These are phyloP conservation scores for Nicotiana attenuata DNA, from an alignment of 257 asterid genomes.

Conservation along the genomic window DNA sequence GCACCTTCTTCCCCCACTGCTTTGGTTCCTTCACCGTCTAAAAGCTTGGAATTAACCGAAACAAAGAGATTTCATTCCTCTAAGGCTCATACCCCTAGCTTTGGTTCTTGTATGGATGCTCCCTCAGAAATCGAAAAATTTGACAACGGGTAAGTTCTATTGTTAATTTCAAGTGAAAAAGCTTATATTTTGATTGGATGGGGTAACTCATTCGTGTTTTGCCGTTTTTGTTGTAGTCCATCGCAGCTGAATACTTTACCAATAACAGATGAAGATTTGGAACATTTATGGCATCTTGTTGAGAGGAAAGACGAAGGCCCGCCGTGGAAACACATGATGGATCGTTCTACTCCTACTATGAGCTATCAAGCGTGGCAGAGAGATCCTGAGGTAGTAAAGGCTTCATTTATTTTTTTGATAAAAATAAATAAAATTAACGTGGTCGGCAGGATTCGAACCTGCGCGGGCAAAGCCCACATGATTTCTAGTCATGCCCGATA, in stretches of 20 bases:
- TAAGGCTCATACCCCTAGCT: conserved; percentile 5
- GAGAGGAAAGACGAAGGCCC: conserved; percentile 89
- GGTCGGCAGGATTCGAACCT: conserved; percentile 99
- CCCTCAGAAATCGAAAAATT: conserved; percentile 1
- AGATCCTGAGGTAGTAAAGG: conserved; percentile 54
- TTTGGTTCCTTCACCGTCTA: conserved; percentile 16
- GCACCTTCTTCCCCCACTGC: conserved; percentile 55
- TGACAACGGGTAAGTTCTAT: neutral
- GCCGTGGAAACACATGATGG: conserved; percentile 89
- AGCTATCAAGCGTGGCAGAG: conserved; percentile 96
- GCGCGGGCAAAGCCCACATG: conserved; percentile 99
- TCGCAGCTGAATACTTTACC: conserved; percentile 24
- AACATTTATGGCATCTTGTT: conserved; percentile 61
- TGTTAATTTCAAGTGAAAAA: neutral
- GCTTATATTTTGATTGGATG: neutral
- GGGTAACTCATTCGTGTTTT: conserved; percentile 9
- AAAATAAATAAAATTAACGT: conserved; percentile 25
- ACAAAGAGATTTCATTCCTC: neutral
- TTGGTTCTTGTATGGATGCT: conserved; percentile 17
- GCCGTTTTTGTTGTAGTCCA: conserved; percentile 30
- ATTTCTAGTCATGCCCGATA: conserved; percentile 99
- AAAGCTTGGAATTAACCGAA: neutral
- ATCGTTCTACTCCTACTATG: conserved; percentile 63
- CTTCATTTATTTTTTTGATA: neutral
- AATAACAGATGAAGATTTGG: conserved; percentile 53